phyloP scores from a whole-genome alignment of 805 yeast species.

The Candida hispaniensis region DNA sequence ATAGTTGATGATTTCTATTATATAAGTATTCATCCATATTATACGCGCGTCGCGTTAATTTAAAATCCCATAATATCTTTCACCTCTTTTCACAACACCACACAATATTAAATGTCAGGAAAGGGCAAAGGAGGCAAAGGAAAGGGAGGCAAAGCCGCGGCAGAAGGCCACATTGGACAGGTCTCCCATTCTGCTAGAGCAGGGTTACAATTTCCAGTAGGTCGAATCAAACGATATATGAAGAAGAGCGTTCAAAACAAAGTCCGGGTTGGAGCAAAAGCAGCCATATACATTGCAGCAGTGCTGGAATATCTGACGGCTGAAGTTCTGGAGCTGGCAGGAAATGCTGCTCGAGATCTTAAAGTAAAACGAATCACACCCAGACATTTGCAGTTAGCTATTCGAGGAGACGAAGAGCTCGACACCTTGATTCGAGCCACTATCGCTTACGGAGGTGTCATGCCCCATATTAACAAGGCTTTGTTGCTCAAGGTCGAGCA shows the following conservation, averaged over 20 bases:
- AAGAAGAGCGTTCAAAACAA: conserved; percentile 82
- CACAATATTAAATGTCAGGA: conserved; percentile 87
- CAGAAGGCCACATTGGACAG: conserved; percentile 45
- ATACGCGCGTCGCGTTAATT: too few relatives aligned
- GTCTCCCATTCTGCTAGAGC: conserved; percentile 85
- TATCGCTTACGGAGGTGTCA: conserved; percentile 96
- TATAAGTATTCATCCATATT: too few relatives aligned
- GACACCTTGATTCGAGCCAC: conserved; percentile 83
- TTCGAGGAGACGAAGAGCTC: conserved; percentile 96
- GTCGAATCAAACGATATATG: conserved; percentile 94
- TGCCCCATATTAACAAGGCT: conserved; percentile 86
- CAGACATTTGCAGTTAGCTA: conserved; percentile 91
- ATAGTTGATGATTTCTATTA: too few relatives aligned
- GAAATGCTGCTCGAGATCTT: conserved; percentile 94
- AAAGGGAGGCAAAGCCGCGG: conserved; percentile 74
- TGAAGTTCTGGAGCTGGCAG: conserved; percentile 95
- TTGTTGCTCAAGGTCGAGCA: conserved; percentile 61
- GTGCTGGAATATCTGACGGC: conserved; percentile 96
- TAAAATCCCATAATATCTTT: too few relatives aligned
- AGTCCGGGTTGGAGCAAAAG: conserved; percentile 70
- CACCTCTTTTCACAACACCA: too few relatives aligned
- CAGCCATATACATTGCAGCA: conserved; percentile 93
- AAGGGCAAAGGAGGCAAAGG: conserved; percentile 97
- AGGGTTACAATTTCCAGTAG: conserved; percentile 88
- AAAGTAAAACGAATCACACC: conserved; percentile 96